Conservation (phyloP, 108 stramenopile genomes). For the Skeletonema menzelii region DNA sequence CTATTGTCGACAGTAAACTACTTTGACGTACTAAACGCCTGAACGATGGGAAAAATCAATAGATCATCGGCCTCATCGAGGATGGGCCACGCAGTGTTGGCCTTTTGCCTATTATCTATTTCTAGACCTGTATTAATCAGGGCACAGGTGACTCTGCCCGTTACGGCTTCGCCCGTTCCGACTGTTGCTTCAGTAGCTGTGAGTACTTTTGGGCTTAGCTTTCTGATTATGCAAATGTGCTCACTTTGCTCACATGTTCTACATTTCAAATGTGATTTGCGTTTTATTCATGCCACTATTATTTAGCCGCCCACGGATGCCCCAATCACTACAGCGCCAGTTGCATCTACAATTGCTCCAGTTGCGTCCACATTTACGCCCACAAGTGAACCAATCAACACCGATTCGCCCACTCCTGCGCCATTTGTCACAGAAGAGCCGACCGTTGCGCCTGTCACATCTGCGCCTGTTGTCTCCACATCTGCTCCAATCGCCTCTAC, state of each 20-base stretch:
- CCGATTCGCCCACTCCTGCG: background rate
- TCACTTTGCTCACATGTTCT: background rate
- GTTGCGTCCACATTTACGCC: background rate
- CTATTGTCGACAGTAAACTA: background rate
- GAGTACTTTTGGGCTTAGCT: background rate
- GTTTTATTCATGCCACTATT: background rate
- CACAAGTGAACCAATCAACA: background rate
- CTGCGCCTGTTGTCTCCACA: background rate
- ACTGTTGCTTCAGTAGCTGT: background rate
- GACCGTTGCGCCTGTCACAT: background rate
- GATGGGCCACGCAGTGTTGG: background rate
- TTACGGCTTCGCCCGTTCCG: background rate
- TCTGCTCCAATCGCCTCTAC: slow-evolving; percentile 4
- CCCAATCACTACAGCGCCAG: background rate
- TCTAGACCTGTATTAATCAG: background rate
- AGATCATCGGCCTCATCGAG: background rate
- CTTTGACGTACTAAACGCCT: no score
- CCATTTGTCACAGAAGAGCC: slow-evolving; percentile 3
- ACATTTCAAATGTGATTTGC: background rate
- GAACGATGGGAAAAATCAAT: background rate
- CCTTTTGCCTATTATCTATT: background rate
- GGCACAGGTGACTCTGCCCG: background rate
- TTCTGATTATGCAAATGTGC: background rate
- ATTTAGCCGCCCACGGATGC: background rate
- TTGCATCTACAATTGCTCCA: background rate